Evolutionary conservation across 1,284 basidiomycete genomes (phyloP).

Genomic region (Ceratobasidium sp.): DNA sequence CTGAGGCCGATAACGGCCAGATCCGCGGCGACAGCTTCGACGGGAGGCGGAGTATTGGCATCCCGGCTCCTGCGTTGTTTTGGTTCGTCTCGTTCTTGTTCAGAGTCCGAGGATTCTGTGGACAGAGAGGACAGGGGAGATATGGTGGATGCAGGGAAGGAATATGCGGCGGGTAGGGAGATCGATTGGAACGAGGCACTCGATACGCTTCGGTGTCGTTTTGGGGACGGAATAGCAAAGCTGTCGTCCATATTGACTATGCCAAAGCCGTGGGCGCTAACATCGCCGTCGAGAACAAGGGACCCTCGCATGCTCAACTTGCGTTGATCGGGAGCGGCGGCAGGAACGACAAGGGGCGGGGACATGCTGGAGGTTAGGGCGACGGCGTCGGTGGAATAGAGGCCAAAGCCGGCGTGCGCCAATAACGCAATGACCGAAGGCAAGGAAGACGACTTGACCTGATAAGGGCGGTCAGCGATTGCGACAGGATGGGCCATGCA

Average conservation of each 20-base stretch:
- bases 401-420: slow-evolving; percentile 67
- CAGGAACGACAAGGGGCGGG: slow-evolving; percentile 9
- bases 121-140: slow-evolving; percentile 34
- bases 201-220: slow-evolving; percentile 29
- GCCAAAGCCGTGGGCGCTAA: slow-evolving; percentile 18
- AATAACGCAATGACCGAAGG: slow-evolving; percentile 70
- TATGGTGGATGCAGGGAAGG: slow-evolving; percentile 47
- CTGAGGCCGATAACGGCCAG: slow-evolving; percentile 57
- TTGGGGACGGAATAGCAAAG: slow-evolving; percentile 17
- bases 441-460: slow-evolving; percentile 74
- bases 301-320: slow-evolving; percentile 19
- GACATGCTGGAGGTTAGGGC: slow-evolving; percentile 53
- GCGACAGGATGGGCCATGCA: slow-evolving; percentile 15
- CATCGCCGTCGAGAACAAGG: slow-evolving; percentile 34
- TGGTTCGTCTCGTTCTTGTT: slow-evolving; percentile 30
- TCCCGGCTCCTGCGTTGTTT: slow-evolving; percentile 24
- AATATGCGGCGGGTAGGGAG: slow-evolving; percentile 52
- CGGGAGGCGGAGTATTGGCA: slow-evolving; percentile 43
- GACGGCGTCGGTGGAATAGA: slow-evolving; percentile 68
- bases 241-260: slow-evolving; percentile 26
- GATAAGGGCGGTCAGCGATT: slow-evolving; percentile 39
- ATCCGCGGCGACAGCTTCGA: slow-evolving; percentile 48
- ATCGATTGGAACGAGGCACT: slow-evolving; percentile 25
- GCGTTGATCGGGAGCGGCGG: background rate
- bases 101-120: slow-evolving; percentile 37